Percentiles rank a stretch among this genome's conserved stretches.
phyloP scores from a whole-genome alignment of 2,329 filamentous ascomycete genomes.

The Paecilomyces sp. region DNA sequence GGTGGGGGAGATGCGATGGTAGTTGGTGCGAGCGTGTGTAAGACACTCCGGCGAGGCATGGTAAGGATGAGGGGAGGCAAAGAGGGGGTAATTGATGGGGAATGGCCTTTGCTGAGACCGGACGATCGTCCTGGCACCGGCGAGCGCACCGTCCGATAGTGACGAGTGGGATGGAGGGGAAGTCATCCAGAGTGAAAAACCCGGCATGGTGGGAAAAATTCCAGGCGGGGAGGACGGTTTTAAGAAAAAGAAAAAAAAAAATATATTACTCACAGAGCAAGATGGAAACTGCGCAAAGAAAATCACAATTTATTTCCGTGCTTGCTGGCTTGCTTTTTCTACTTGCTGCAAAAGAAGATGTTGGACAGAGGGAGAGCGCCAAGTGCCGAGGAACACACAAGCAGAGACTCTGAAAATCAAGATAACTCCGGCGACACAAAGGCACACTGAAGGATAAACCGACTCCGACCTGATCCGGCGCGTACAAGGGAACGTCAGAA shows the following conservation, averaged over 20 bases:
- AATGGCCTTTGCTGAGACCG: neutral
- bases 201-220: neutral
- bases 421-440: conserved; percentile 20
- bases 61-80: neutral
- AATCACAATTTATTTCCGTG: neutral
- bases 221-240: neutral
- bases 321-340: conserved; percentile 1
- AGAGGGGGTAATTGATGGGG: neutral
- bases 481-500: conserved; percentile 12
- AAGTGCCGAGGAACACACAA: conserved; percentile 13
- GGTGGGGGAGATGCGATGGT: neutral
- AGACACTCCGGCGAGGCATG: neutral
- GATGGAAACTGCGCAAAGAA: neutral
- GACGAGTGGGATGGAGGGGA: neutral
- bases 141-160: neutral
- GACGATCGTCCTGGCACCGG: neutral
- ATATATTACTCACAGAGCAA: conserved; percentile 1
- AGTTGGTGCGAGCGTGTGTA: neutral
- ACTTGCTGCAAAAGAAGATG: conserved; percentile 11
- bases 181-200: neutral
- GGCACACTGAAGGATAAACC: conserved; percentile 17
- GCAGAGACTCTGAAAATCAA: conserved; percentile 14
- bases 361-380: conserved; percentile 13
- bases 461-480: conserved; percentile 22
- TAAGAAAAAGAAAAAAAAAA: conserved; percentile 1